Conservation (phyloP, 768 basidiomycete species). For the Macrocybe gigantea region DNA sequence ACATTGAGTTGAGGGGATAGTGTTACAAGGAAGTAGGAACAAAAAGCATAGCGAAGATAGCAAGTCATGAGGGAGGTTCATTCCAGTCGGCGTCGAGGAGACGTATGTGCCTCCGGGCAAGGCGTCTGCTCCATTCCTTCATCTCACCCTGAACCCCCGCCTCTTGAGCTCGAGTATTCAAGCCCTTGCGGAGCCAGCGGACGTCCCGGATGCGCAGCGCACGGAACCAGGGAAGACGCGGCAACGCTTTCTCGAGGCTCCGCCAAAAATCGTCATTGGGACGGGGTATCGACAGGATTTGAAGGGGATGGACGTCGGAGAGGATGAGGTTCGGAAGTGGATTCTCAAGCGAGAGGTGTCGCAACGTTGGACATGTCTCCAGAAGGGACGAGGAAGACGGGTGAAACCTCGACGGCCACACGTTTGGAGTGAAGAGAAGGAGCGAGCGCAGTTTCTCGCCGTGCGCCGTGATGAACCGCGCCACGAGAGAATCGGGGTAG, state of each 20-base stretch:
- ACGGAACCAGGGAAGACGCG: slow-evolving; percentile 48
- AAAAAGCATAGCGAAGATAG: not conserved
- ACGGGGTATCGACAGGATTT: slow-evolving; percentile 72
- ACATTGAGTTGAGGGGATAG: not conserved
- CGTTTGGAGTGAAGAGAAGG: slow-evolving; percentile 62
- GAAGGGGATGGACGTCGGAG: slow-evolving; percentile 34
- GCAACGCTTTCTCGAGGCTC: slow-evolving; percentile 49
- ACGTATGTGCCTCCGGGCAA: slow-evolving; percentile 50
- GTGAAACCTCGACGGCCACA: slow-evolving; percentile 56
- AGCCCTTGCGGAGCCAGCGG: slow-evolving; percentile 66
- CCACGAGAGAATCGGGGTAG: slow-evolving; percentile 50
- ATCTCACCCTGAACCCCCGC: slow-evolving; percentile 82
- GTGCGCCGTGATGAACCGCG: slow-evolving; percentile 54
- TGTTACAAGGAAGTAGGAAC: not conserved
- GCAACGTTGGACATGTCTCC: slow-evolving; percentile 44
- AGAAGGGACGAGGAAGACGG: slow-evolving; percentile 48
- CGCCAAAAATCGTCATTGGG: slow-evolving; percentile 56
- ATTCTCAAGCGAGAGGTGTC: slow-evolving; percentile 67
- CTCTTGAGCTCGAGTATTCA: slow-evolving; percentile 58
- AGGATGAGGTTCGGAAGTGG: slow-evolving; percentile 53
- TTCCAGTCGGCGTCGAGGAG: slow-evolving; percentile 75
- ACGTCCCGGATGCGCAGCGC: slow-evolving; percentile 62
- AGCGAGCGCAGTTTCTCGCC: slow-evolving; percentile 55
- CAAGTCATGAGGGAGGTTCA: slow-evolving; percentile 24
- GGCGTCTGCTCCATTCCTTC: slow-evolving; percentile 62